Evolutionary conservation across 768 basidiomycete genomes (phyloP).

Genomic region (Leccinellum luteum): DNA sequence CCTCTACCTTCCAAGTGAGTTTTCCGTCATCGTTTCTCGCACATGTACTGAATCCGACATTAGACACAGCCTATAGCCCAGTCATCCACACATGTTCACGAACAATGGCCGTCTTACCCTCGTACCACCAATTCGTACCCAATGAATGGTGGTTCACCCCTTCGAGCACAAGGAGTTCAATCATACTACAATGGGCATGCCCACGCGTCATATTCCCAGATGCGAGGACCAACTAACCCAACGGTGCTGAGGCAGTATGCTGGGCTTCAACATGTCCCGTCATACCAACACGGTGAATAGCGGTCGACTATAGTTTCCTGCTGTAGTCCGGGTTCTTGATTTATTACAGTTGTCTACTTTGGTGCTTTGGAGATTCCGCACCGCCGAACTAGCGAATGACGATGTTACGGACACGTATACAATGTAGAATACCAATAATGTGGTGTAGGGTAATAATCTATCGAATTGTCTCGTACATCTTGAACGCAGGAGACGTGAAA

Average conservation of each 20-base stretch:
- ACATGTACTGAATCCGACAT: not conserved
- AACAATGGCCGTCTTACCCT: constrained; percentile 29
- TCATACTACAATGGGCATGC: constrained; percentile 27
- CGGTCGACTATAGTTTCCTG: not conserved
- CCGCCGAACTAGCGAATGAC: constrained; percentile 1
- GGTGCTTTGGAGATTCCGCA: not conserved
- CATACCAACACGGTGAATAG: constrained; percentile 32
- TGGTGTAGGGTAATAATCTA: constrained; percentile 32
- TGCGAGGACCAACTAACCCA: constrained; percentile 22
- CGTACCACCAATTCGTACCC: constrained; percentile 19
- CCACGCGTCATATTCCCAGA: constrained; percentile 28
- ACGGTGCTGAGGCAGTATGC: constrained; percentile 22
- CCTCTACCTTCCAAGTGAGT: constrained; percentile 26
- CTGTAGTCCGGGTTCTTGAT: constrained; percentile 1
- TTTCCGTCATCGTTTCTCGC: not conserved
- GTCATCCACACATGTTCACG: constrained; percentile 17
- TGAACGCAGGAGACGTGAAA: constrained; percentile 63
- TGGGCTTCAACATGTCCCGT: constrained; percentile 26
- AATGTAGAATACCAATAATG: constrained; percentile 31
- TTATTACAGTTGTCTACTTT: constrained; percentile 8
- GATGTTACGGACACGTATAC: constrained; percentile 16
- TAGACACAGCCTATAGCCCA: constrained; percentile 14
- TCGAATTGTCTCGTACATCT: constrained; percentile 77
- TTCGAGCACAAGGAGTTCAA: constrained; percentile 21
- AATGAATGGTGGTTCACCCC: constrained; percentile 17